phyloP scores from a whole-genome alignment of 139 green algal genomes.

The Zygnema circumcarinatum region DNA sequence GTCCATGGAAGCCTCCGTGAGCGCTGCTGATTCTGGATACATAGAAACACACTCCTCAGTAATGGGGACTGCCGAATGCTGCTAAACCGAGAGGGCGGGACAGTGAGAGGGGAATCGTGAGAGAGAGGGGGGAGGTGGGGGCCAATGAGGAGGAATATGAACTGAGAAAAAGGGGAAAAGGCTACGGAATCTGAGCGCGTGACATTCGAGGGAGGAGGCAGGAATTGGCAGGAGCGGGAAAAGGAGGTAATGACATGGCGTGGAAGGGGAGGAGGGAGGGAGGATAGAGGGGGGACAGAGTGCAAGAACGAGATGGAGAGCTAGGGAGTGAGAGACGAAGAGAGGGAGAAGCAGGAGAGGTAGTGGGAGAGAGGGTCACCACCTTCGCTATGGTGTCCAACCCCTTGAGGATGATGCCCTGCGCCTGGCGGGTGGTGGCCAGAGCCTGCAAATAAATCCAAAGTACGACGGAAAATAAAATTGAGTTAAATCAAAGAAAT shows the following conservation, averaged over 20 bases:
- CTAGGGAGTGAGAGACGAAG: not conserved
- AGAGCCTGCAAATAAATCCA: too few species aligned
- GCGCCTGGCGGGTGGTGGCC: too few species aligned
- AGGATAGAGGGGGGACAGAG: not conserved
- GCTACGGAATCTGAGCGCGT: too few species aligned
- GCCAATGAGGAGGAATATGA: not conserved
- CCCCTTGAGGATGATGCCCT: too few species aligned
- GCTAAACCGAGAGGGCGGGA: slow-evolving; percentile 1
- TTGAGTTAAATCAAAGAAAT: too few species aligned
- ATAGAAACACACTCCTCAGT: slow-evolving; percentile 14
- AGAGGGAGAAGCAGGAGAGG: not conserved
- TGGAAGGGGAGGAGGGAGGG: too few species aligned
- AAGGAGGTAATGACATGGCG: too few species aligned
- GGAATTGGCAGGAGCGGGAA: too few species aligned
- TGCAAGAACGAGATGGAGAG: not conserved
- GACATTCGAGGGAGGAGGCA: too few species aligned
- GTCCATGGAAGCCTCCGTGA: not conserved
- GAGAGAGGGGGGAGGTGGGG: not conserved
- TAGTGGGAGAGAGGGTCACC: not conserved
- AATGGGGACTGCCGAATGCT: slow-evolving; percentile 1
- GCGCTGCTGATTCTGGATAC: not conserved
- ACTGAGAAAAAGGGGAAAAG: not conserved
- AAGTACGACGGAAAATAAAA: too few species aligned
- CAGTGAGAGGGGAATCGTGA: not conserved
- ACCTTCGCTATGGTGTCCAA: too few species aligned